A percentile compares a stretch with the other conserved stretches of the same genome.
Evolutionary conservation across 768 basidiomycete species (phyloP).

Genomic region (Inosperma sp.): DNA sequence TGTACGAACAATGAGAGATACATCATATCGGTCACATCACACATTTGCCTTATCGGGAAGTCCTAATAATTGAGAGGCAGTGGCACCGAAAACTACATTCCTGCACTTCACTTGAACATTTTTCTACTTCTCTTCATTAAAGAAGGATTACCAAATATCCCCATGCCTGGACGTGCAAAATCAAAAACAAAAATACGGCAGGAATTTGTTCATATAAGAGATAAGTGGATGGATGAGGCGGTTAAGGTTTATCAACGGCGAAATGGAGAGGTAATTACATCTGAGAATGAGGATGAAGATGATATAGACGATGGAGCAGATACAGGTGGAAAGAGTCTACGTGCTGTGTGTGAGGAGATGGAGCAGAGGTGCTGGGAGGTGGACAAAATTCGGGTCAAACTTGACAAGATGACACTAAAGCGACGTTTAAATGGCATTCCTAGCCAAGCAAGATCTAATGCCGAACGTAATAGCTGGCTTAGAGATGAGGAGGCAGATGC

Average conservation of each 20-base stretch:
- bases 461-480: background rate
- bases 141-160: too few species aligned
- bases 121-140: too few species aligned
- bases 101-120: too few species aligned
- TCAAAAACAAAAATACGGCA: background rate
- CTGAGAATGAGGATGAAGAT: too few species aligned
- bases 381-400: background rate
- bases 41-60: too few species aligned
- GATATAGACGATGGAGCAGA: too few species aligned
- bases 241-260: background rate
- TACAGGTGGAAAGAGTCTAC: too few species aligned
- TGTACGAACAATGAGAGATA: too few species aligned
- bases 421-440: background rate
- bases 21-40: too few species aligned
- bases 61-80: too few species aligned
- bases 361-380: background rate
- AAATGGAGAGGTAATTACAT: too few species aligned
- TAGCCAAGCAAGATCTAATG: background rate
- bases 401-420: background rate
- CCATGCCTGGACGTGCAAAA: background rate
- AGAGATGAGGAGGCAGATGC: slow-evolving; percentile 2
- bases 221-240: background rate
- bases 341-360: background rate
- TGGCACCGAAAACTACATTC: too few species aligned
- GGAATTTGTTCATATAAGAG: background rate